Base-by-base conservation (phyloP, 2,329 filamentous ascomycete species). In the Clonostachys solani region DNA sequence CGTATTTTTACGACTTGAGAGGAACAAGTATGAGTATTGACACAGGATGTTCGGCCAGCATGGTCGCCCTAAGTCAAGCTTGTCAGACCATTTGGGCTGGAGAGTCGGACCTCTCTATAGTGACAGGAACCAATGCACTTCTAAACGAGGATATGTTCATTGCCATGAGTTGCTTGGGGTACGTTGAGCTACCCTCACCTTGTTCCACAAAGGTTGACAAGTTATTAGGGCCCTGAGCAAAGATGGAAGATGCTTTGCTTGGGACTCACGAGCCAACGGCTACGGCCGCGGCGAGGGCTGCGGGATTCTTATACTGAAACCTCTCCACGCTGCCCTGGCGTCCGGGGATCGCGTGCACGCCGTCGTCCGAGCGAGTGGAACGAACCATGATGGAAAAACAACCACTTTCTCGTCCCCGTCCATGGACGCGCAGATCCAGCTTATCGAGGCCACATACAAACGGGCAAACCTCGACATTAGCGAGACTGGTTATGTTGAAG, bases 201-300 rank as follows among this genome's bases (percentile, higher is more conserved):
- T 23, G 23, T 23, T 8, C 23, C 23, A 23, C 23, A 23, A 23
- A 23, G 2, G 2, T 23, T 23, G 23, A 23, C 23, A 23, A 23
- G 23, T 3, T 23, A 6, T 23, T 23, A 23, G 23, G 23, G 23
- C 23, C n/a, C 51, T 63, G 2, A 63, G 58, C 45, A 50, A 73
- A 2, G 69, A 74, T 46, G 75, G 77, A 2, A 75, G 67, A 48
- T 73, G 66, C 33, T 73, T 73, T 49, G 75, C 76, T 5, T 84
- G 78, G 55, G 82, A 83, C 53, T 58, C 67, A 15, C 68, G 71
- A 5, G 83, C 79, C n/a, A 77, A 79, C 48, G 84, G 84, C 2
- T 87, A 86, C 55, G 81, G 76, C 0, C 71, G 83, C 33, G 83
- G 82, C 2, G 84, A 87, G 55, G 84, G 82, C 1, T 68, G 78